phyloP scores from a whole-genome alignment of 164 flowering plant species.

The Kingdonia uniflora region DNA sequence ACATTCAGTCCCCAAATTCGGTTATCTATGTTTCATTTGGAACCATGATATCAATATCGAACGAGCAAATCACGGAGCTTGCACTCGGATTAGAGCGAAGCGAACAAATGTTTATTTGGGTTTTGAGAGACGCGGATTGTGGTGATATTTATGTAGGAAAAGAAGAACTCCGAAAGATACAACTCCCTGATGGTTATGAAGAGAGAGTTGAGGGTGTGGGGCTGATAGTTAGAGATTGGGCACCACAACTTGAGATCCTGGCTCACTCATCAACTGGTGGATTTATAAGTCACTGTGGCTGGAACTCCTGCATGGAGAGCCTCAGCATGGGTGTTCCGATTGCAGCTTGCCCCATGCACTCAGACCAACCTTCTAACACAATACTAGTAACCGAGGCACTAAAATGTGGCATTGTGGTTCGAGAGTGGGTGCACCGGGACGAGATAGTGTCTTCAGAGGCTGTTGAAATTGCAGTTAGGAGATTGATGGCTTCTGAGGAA shows the following conservation, averaged over 20 bases:
- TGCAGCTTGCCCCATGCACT: slow-evolving; percentile 68
- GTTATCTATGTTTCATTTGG: not conserved
- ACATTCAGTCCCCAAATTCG: not conserved
- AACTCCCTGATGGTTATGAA: slow-evolving; percentile 1
- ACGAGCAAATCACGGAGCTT: not conserved
- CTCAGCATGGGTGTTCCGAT: slow-evolving; percentile 49
- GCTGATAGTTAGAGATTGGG: slow-evolving; percentile 10
- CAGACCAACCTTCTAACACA: slow-evolving; percentile 61
- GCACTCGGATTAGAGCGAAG: not conserved
- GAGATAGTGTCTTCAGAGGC: not conserved
- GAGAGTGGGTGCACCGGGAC: slow-evolving; percentile 29
- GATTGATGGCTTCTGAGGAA: slow-evolving; percentile 4
- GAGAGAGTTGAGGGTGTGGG: not conserved
- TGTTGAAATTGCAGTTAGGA: not conserved
- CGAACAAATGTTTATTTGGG: slow-evolving; percentile 1
- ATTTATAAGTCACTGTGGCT: slow-evolving; percentile 52
- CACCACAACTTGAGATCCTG: slow-evolving; percentile 9
- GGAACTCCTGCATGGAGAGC: slow-evolving; percentile 57
- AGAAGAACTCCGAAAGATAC: not conserved
- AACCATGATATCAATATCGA: not conserved
- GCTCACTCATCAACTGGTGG: no score
- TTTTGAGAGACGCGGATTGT: not conserved
- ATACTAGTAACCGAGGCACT: slow-evolving; percentile 30
- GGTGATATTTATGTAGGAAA: not conserved
- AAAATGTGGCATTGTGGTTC: slow-evolving; percentile 28